Evolutionary conservation across 1,139 yeast genomes (phyloP), one percentile per base, ranked within the genome.

Genomic region (Diutina pseudorugosa): DNA sequence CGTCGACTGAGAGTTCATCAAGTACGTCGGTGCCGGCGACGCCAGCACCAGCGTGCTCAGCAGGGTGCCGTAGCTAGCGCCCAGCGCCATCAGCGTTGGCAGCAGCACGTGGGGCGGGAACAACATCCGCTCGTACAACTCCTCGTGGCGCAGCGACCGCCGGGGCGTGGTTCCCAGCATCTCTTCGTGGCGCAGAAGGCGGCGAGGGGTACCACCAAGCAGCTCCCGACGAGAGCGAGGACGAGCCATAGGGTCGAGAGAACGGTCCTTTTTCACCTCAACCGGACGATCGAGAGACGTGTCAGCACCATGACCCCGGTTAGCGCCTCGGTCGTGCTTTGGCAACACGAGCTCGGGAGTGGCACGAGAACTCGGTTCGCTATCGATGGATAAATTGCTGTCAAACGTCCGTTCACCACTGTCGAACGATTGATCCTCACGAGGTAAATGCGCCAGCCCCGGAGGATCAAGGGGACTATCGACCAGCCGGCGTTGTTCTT

Each of bases 181-280:
- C 36, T 30, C 36, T 9, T 30, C 36, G 36, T 30, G 36, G 36
- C 36, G 36, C 36, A 30, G 36, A 30, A 30, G 36, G 21, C 49
- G 49, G 19, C 49, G 49, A 8, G 49, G 49, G n/a, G 49, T 45
- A 12, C 49, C 49, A 6, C 49, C 49, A 25, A 45, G 41, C 40
- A 27, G 27, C n/a, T 27, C 49, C 9, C 49, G 36, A 2, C 42
- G 42, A 4, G 20, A 18, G 9, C 20, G 18, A 8, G 42, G 42
- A 16, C 42, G 20, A 19, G 11, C 42, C 16, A 11, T 30, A 9
- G 36, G 16, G 16, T 30, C 36, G 4, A 30, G 36, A 12, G 36
- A 11, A 5, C 36, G 36, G 14, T 30, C 36, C 12, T 14, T 11
- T 30, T 14, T 30, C 36, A 30, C n/a, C n/a, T 30, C 36, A 6